Percentiles rank a stretch among this genome's conserved stretches.
phyloP scores from a whole-genome alignment of 2,329 filamentous ascomycete genomes.

The Phaeosphaeriaceae sp. region DNA sequence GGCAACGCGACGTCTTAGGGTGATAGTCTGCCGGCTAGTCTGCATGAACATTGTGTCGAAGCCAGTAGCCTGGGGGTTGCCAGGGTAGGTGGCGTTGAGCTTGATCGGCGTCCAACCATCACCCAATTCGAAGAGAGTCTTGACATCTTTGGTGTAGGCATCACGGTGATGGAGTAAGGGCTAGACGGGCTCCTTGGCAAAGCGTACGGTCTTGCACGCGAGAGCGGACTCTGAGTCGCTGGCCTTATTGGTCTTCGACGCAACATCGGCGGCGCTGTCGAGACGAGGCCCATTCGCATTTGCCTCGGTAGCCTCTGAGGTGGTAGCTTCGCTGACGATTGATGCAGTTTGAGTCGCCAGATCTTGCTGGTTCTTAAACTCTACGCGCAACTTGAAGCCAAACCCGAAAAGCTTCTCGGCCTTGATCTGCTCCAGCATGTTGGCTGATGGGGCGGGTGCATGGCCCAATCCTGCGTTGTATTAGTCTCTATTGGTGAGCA shows the following conservation, averaged over 20 bases:
- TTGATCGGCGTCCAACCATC: constrained; percentile 4
- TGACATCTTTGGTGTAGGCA: constrained; percentile 3
- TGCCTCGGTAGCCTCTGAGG: background rate
- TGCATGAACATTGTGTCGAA: constrained; percentile 4
- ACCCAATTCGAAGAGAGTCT: background rate
- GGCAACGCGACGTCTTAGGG: constrained; percentile 10
- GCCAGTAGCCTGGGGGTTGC: background rate
- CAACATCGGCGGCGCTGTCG: background rate
- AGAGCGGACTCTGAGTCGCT: background rate
- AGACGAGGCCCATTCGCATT: background rate
- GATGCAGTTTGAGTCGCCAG: background rate
- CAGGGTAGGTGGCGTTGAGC: background rate
- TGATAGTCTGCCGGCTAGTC: background rate
- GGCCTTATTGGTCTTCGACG: background rate
- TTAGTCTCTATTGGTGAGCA: background rate
- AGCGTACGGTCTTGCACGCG: constrained; percentile 8
- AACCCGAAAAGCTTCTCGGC: background rate
- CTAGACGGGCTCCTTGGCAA: constrained; percentile 4
- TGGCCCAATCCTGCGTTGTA: background rate
- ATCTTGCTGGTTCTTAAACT: background rate
- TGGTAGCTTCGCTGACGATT: background rate
- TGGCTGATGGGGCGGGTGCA: background rate
- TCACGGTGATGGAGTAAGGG: constrained; percentile 6
- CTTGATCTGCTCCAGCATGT: background rate
- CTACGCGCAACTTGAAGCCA: background rate